Percentiles rank a stretch among this genome's conserved stretches.
phyloP scores from a whole-genome alignment of 495 filamentous ascomycete species.

The Neurospora africana region DNA sequence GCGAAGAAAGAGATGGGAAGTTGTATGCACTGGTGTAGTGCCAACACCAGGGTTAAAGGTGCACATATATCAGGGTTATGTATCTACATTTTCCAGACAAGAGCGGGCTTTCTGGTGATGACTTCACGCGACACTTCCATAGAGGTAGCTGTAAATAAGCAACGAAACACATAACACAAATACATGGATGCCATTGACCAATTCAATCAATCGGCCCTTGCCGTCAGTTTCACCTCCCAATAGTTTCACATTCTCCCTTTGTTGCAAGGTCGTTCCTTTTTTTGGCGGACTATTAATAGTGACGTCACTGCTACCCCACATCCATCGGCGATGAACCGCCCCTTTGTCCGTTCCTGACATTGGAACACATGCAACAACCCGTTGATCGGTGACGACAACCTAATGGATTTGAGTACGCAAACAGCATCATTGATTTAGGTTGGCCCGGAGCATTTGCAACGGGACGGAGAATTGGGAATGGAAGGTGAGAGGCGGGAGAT shows the following conservation, averaged over 20 bases:
- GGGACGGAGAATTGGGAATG: neutral
- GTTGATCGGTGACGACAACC: too few relatives aligned
- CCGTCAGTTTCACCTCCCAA: neutral
- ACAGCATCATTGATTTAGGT: too few relatives aligned
- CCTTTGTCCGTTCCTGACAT: too few relatives aligned
- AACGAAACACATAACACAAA: too few relatives aligned
- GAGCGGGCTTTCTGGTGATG: neutral
- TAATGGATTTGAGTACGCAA: too few relatives aligned
- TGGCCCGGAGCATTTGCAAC: too few relatives aligned
- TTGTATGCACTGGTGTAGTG: neutral
- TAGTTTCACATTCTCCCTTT: neutral
- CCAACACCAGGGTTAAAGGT: neutral
- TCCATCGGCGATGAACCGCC: too few relatives aligned
- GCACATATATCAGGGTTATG: neutral
- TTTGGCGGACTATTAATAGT: neutral
- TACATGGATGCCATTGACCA: neutral
- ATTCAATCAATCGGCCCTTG: neutral
- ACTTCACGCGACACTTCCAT: neutral
- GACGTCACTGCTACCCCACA: too few relatives aligned
- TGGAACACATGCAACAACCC: too few relatives aligned
- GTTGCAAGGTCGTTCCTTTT: neutral
- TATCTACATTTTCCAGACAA: neutral
- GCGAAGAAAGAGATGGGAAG: neutral
- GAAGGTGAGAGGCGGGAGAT: neutral
- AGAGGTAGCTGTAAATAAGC: neutral